Conservation (phyloP, 2,329 filamentous ascomycete genomes). For the Ophiostoma sp. region DNA sequence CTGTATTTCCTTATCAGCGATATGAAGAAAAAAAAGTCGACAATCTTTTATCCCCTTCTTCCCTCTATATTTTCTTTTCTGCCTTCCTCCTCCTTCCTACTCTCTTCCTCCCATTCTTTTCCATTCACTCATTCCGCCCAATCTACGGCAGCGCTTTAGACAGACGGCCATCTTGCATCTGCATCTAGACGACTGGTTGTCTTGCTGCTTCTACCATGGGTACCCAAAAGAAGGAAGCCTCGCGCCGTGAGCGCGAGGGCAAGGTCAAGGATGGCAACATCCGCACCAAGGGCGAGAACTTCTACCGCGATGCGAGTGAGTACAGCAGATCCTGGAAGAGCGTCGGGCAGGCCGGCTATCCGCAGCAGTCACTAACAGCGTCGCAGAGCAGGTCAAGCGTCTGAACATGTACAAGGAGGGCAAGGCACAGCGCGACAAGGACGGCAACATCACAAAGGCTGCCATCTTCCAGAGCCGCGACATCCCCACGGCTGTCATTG, state of each 20-base stretch:
- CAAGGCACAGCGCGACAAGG: conserved; percentile 72
- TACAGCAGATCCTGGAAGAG: not conserved
- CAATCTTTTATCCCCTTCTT: conserved; percentile 12
- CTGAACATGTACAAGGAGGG: conserved; percentile 73
- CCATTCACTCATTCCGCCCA: not conserved
- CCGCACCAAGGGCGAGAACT: conserved; percentile 94
- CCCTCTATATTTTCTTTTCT: conserved; percentile 16
- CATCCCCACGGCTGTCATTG: conserved; percentile 74
- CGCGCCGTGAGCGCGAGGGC: conserved; percentile 76
- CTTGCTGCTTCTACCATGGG: conserved; percentile 23
- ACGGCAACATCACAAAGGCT: conserved; percentile 72
- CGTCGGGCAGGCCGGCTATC: not conserved
- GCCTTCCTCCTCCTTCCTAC: not conserved
- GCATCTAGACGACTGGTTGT: conserved; percentile 11
- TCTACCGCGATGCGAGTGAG: conserved; percentile 59
- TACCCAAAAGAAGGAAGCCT: conserved; percentile 74
- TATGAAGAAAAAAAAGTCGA: conserved; percentile 23
- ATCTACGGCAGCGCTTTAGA: conserved; percentile 21
- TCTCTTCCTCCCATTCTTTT: conserved; percentile 4
- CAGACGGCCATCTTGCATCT: not conserved
- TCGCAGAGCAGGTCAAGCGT: conserved; percentile 36
- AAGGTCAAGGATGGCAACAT: conserved; percentile 86
- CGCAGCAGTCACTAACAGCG: not conserved
- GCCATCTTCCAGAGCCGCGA: conserved; percentile 60
- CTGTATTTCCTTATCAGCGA: conserved; percentile 25